Evolutionary conservation across 345 rosid genomes (phyloP).

Genomic region (Citrus sinensis): DVS_A1.0 CM039162.1:8700501-8701000

Average conservation of each 20-base stretch:
- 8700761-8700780: constrained; percentile 86
- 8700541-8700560: neutral
- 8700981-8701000: constrained; percentile 61
- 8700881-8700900: constrained; percentile 63
- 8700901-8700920: constrained; percentile 93
- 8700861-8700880: constrained; percentile 93
- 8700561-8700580: neutral
- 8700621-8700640: neutral
- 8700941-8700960: constrained; percentile 74
- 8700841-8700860: constrained; percentile 80
- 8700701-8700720: neutral
- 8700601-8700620: neutral
- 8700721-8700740: neutral
- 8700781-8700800: constrained; percentile 98
- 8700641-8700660: neutral
- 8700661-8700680: neutral
- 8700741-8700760: constrained; percentile 37
- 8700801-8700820: constrained; percentile 90
- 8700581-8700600: no score
- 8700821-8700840: constrained; percentile 73
- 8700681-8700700: neutral
- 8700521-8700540: neutral
- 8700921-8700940: constrained; percentile 81
- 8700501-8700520: neutral
- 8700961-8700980: constrained; percentile 63